phyloP scores from a whole-genome alignment of 2,329 filamentous ascomycete species.

The Parastagonospora nodorum region DNA sequence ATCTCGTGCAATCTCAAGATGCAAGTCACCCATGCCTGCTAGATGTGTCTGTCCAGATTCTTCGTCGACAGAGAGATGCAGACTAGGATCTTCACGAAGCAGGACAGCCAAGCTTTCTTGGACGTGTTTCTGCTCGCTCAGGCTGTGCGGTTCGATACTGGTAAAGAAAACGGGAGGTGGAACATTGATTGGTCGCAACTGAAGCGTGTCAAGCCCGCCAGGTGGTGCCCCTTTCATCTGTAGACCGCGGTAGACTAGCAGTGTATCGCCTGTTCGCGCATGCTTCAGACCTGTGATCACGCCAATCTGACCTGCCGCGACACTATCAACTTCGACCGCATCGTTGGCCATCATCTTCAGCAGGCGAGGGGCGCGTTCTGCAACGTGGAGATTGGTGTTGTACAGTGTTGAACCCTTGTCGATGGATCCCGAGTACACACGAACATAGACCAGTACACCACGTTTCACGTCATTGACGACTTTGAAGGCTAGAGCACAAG shows the following conservation, averaged over 20 bases:
- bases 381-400: conserved; percentile 83
- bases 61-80: conserved; percentile 81
- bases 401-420: conserved; percentile 76
- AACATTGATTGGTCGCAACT: conserved; percentile 85
- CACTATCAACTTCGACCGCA: conserved; percentile 79
- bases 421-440: conserved; percentile 85
- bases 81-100: conserved; percentile 88
- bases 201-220: conserved; percentile 71
- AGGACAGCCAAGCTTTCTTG: conserved; percentile 76
- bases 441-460: conserved; percentile 87
- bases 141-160: conserved; percentile 81
- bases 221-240: conserved; percentile 68
- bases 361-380: conserved; percentile 79
- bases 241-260: conserved; percentile 73
- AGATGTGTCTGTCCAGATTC: conserved; percentile 93
- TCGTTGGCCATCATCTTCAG: conserved; percentile 90
- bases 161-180: conserved; percentile 96
- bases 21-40: conserved; percentile 94
- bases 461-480: conserved; percentile 86
- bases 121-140: conserved; percentile 79
- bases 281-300: conserved; percentile 89
- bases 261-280: conserved; percentile 90
- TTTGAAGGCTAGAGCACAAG: conserved; percentile 81
- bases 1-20: conserved; percentile 90
- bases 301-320: conserved; percentile 88